Base-by-base conservation (phyloP, 768 basidiomycete genomes). In the Fomitopsis serialis region DNA sequence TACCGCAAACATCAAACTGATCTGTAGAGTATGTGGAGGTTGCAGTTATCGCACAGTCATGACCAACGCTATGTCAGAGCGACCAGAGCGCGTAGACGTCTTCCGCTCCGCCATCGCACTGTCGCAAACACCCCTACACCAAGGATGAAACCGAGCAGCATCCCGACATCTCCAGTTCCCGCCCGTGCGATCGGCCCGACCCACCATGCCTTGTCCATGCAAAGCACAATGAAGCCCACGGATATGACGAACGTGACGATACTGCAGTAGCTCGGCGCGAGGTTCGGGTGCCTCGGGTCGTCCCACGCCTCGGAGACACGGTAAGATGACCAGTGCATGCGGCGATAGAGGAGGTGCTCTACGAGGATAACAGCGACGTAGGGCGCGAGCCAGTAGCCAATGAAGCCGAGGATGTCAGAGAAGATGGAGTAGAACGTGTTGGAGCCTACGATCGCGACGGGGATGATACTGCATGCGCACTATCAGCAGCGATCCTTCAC, bases 181-280 rank as follows among this genome's bases (percentile, higher is more conserved):
- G 50, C 48, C n/a, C 48, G 58, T 35, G 80, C 80, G 40, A 81
- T 69, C 2, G 78, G 76, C 1, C 79, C 80, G 10, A 72, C 70
- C 55, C 69, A 81, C 76, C 76, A 81, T 50, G 23, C 73, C 51
- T 81, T 78, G 53, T 74, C 69, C 75, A 80, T 80, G 58, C 74
- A 76, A 21, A 74, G 68, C 13, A 78, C 68, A 48, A 76, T 63
- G 37, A 72, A 59, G 10, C 72, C 68, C 21, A 69, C 66, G 7
- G 67, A 68, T 17, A 67, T 71, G 15, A 66, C 34, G 45, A 75
- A 72, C 9, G 78, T 71, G 35, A 65, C 36, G 13, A 76, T 59
- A 2, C 74, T 78, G 1, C 79, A 71, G 19, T 63, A 50, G 3
- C 78, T 63, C 1, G 66, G 60, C 27, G 79, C 76, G 24, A 81